Conservation (phyloP, 495 filamentous ascomycete genomes). For the Aspergillus ellipticus region DNA sequence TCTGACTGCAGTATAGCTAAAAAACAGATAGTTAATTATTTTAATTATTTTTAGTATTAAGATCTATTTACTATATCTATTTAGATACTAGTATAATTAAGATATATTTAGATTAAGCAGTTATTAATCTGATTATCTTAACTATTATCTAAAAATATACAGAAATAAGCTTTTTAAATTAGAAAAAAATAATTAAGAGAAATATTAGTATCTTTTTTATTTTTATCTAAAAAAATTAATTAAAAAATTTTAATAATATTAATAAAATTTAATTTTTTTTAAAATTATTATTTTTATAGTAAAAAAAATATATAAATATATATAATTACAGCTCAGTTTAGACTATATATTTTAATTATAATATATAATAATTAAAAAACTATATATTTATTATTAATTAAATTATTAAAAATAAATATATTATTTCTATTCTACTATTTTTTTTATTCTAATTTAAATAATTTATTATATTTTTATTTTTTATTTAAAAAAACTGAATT, state of each 20-base stretch:
- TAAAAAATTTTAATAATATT: neutral
- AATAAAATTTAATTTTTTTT: neutral
- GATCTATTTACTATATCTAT: neutral
- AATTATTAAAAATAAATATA: neutral
- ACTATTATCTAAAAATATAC: neutral
- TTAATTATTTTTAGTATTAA: neutral
- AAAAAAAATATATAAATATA: neutral
- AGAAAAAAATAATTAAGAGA: neutral
- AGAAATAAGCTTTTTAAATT: neutral
- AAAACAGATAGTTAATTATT: neutral
- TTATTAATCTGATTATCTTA: neutral
- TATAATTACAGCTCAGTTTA: neutral
- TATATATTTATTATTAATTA: neutral
- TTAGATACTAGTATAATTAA: constrained; percentile 1
- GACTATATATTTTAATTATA: neutral
- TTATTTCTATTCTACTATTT: neutral
- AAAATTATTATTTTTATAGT: neutral
- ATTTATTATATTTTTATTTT: neutral
- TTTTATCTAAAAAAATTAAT: constrained; percentile 18
- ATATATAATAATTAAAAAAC: neutral
- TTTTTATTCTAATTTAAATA: neutral
- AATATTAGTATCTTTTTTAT: neutral
- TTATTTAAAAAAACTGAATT: neutral
- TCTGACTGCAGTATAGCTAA: neutral
- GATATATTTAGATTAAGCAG: constrained; percentile 3